These are phyloP conservation scores for Calocera viscosa DNA, from an alignment of 768 basidiomycete genomes.

Conservation along the genomic window DNA sequence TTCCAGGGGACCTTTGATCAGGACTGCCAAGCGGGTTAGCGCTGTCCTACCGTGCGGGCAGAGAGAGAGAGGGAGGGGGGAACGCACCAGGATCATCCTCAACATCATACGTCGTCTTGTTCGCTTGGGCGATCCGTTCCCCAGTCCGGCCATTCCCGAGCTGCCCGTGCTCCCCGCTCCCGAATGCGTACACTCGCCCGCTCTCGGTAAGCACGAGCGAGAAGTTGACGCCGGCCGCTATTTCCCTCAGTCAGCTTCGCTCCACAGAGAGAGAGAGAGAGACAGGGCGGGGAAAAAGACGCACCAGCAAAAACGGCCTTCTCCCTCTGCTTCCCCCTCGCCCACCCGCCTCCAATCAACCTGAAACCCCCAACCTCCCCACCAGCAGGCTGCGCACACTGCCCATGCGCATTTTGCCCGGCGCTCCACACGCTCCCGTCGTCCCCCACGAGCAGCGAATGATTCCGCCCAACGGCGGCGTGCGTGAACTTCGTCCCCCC, in stretches of 20 bases:
- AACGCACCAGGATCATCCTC: constrained; percentile 53
- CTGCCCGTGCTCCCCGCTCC: constrained; percentile 86
- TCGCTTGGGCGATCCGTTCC: constrained; percentile 77
- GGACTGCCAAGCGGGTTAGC: constrained; percentile 35
- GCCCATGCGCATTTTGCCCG: constrained; percentile 68
- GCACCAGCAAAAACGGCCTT: constrained; percentile 34
- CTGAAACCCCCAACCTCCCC: constrained; percentile 59
- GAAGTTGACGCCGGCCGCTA: constrained; percentile 72
- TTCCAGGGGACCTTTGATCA: constrained; percentile 55
- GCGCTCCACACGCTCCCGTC: constrained; percentile 74
- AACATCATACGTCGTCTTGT: constrained; percentile 72
- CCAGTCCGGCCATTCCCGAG: constrained; percentile 86
- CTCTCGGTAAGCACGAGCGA: constrained; percentile 67
- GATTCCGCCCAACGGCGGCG: constrained; percentile 73
- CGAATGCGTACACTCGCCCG: constrained; percentile 80
- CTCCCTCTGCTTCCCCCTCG: constrained; percentile 36
- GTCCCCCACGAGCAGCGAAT: constrained; percentile 70
- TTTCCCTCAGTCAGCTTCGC: no score
- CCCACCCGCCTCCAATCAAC: constrained; percentile 44
- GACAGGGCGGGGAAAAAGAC: no score
- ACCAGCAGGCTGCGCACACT: constrained; percentile 61
- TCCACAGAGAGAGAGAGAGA: no score
- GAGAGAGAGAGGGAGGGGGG: constrained; percentile 7
- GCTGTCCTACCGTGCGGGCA: constrained; percentile 13
- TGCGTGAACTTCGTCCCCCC: constrained; percentile 52